Evolutionary conservation across 192 early-diverging fungal genomes (phyloP).

Genomic region (Gaertneriomyces semiglobifer): DNA sequence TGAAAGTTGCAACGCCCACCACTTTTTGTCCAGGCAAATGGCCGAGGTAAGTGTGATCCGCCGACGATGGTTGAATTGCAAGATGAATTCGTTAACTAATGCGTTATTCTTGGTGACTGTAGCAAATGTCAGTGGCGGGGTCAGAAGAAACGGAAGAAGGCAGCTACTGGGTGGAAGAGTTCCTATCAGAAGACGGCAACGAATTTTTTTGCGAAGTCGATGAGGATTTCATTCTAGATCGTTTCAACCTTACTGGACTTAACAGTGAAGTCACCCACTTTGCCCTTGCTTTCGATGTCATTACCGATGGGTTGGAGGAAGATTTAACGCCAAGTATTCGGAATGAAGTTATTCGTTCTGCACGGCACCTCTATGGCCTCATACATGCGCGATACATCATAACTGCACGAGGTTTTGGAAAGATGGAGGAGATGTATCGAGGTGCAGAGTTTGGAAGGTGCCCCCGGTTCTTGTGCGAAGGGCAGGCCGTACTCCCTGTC

Average conservation of each 20-base stretch:
- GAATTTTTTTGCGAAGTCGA: conserved; percentile 99
- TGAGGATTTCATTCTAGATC: conserved; percentile 93
- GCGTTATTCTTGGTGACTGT: no score
- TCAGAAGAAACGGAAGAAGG: conserved; percentile 28
- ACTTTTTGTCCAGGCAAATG: no score
- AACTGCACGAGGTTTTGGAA: conserved; percentile 83
- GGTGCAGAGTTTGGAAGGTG: conserved; percentile 94
- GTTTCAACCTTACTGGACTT: conserved; percentile 96
- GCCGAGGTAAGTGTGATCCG: no score
- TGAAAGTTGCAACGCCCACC: no score
- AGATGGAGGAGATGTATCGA: conserved; percentile 97
- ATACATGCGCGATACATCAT: conserved; percentile 97
- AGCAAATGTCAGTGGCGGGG: conserved; percentile 22
- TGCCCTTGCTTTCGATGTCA: conserved; percentile 83
- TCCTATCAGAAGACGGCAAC: conserved; percentile 84
- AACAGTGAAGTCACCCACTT: conserved; percentile 88
- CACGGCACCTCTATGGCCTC: conserved; percentile 93
- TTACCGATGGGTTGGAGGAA: conserved; percentile 82
- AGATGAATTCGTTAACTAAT: no score
- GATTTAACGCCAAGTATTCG: conserved; percentile 67
- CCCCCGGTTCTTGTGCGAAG: conserved; percentile 87
- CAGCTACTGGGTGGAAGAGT: conserved; percentile 92
- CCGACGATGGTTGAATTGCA: no score
- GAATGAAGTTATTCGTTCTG: conserved; percentile 80
- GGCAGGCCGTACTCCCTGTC: conserved; percentile 85